Evolutionary conservation across 2,329 filamentous ascomycete species (phyloP).

Genomic region (Talaromyces sp.): DNA sequence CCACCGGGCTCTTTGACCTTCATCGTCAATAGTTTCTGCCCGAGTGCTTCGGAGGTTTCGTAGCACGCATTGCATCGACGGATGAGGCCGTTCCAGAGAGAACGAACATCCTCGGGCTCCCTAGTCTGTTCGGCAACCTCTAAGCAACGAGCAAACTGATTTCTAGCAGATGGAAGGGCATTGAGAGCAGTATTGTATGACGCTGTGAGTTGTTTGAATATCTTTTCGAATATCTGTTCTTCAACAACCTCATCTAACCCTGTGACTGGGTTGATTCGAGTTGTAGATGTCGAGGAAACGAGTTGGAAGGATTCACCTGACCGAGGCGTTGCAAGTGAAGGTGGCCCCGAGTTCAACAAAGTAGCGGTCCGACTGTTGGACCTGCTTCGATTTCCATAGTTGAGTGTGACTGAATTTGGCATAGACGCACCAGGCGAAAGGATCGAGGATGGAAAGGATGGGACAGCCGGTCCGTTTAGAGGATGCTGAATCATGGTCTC

Average conservation of each 20-base stretch:
- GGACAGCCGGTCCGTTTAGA: slow-evolving; percentile 16
- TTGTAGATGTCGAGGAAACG: slow-evolving; percentile 41
- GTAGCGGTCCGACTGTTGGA: slow-evolving; percentile 53
- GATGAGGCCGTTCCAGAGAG: slow-evolving; percentile 67
- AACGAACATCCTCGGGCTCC: slow-evolving; percentile 56
- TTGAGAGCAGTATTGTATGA: slow-evolving; percentile 70
- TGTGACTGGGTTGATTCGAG: slow-evolving; percentile 50
- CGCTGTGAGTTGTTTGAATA: slow-evolving; percentile 70
- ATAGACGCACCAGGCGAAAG: slow-evolving; percentile 27
- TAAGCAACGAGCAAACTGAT: slow-evolving; percentile 61
- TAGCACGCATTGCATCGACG: slow-evolving; percentile 66
- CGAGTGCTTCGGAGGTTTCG: slow-evolving; percentile 68
- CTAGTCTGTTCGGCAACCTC: slow-evolving; percentile 59
- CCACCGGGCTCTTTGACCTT: slow-evolving; percentile 80
- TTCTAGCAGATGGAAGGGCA: slow-evolving; percentile 65
- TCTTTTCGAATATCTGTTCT: slow-evolving; percentile 74
- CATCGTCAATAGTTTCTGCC: slow-evolving; percentile 68
- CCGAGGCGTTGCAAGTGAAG: slow-evolving; percentile 62
- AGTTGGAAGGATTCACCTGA: slow-evolving; percentile 74
- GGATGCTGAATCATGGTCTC: slow-evolving; percentile 49
- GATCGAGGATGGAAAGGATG: slow-evolving; percentile 23
- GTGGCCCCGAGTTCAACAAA: slow-evolving; percentile 44
- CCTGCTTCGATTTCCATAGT: slow-evolving; percentile 34
- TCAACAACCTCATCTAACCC: slow-evolving; percentile 68
- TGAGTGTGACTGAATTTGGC: slow-evolving; percentile 23